These are phyloP conservation scores for Macadamia tetraphylla DNA, from an alignment of 164 flowering plant genomes.

Conservation along the genomic window DNA sequence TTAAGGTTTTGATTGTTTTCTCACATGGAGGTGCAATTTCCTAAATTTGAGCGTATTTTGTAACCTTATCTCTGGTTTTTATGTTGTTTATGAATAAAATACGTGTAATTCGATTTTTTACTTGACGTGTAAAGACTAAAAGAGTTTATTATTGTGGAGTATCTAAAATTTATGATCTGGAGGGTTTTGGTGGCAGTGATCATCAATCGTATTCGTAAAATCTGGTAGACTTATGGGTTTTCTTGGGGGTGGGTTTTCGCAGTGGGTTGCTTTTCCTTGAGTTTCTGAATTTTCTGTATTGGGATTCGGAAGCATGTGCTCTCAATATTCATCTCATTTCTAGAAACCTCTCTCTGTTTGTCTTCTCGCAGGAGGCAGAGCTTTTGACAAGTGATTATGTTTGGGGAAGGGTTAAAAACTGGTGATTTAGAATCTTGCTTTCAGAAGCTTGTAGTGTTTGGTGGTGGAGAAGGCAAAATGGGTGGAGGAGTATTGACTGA, in stretches of 20 bases:
- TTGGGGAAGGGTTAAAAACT: slow-evolving; percentile 20
- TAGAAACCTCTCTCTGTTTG: neutral
- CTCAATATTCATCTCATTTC: too few species aligned
- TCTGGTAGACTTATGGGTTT: too few species aligned
- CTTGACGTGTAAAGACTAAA: too few species aligned
- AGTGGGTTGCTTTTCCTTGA: too few species aligned
- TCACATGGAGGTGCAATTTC: neutral
- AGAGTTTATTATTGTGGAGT: neutral
- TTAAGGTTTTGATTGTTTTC: too few species aligned
- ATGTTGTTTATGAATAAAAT: neutral
- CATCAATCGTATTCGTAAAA: too few species aligned
- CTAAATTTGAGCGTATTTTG: neutral
- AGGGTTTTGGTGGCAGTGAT: neutral
- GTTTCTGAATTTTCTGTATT: neutral
- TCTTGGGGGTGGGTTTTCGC: too few species aligned
- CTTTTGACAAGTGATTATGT: slow-evolving; percentile 21
- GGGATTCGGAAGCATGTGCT: too few species aligned
- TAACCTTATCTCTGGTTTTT: neutral
- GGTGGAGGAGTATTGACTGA: slow-evolving; percentile 38
- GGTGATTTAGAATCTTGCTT: slow-evolving; percentile 58
- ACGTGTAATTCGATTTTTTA: neutral
- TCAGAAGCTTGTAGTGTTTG: slow-evolving; percentile 52
- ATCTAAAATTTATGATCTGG: neutral
- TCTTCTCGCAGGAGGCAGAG: neutral
- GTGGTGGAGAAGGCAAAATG: slow-evolving; percentile 23